A percentile compares a stretch with the other conserved stretches of the same genome.
These are phyloP conservation scores for Pichia membranifaciens DNA, from an alignment of 805 yeast species.

Conservation along the genomic window DNA sequence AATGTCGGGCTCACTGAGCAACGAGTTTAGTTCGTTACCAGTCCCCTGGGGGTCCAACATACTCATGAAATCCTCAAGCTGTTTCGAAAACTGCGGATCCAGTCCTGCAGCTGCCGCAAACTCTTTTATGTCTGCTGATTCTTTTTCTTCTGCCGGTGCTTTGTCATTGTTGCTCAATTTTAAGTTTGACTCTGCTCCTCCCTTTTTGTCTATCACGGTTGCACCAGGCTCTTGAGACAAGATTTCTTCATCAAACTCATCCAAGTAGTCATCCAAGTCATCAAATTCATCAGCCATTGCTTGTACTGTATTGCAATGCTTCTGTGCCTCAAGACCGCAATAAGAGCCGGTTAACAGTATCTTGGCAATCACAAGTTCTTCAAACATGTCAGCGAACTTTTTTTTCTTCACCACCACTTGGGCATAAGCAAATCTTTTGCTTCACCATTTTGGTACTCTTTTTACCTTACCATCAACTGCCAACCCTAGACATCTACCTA, in stretches of 20 bases:
- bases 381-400: no score
- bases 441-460: no score
- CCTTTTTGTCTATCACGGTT: conserved; percentile 14
- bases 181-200: not conserved
- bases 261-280: conserved; percentile 78
- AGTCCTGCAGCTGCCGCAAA: not conserved
- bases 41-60: conserved; percentile 15
- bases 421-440: no score
- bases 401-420: no score
- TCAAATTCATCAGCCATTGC: conserved; percentile 50
- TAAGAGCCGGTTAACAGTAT: no score
- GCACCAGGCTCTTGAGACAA: conserved; percentile 58
- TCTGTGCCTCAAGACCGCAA: no score
- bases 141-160: not conserved
- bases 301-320: no score
- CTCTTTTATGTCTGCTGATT: not conserved
- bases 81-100: conserved; percentile 13
- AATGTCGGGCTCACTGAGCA: conserved; percentile 11
- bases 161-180: not conserved
- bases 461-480: no score
- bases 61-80: conserved; percentile 14
- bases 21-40: conserved; percentile 18
- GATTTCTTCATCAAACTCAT: conserved; percentile 74
- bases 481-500: no score
- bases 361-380: no score